A percentile compares a stretch with the other conserved stretches of the same genome.
Evolutionary conservation across 2,329 filamentous ascomycete species (phyloP).

Genomic region (Fusarium gaditjirri): DNA sequence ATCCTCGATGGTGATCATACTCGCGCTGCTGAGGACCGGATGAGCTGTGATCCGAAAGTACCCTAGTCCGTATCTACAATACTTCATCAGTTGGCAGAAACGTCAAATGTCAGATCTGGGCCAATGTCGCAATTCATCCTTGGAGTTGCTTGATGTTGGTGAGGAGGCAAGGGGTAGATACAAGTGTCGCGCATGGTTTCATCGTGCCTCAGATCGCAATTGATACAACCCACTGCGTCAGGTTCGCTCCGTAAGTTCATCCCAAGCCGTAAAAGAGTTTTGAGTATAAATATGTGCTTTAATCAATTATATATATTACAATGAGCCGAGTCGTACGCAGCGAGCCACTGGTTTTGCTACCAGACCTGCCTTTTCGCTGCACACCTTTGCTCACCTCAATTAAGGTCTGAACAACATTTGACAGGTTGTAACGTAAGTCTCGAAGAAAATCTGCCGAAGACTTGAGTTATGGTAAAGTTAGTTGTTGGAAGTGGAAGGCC

Average conservation of each 20-base stretch:
- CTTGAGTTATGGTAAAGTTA: fast-evolving
- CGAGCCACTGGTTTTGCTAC: fast-evolving
- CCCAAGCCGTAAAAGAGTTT: not conserved
- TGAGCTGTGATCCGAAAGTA: not conserved
- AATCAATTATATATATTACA: not conserved
- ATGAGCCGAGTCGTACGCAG: fast-evolving
- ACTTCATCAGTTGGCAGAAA: not conserved
- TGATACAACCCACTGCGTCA: not conserved
- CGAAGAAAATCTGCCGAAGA: fast-evolving
- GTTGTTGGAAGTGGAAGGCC: too few species aligned
- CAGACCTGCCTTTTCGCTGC: fast-evolving
- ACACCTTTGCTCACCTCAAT: not conserved
- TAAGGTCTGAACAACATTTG: fast-evolving
- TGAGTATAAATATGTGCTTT: not conserved
- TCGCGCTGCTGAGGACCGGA: not conserved
- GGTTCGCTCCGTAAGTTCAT: not conserved
- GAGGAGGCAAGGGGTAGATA: slow-evolving; percentile 18
- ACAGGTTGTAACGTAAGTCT: fast-evolving
- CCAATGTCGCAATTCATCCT: not conserved
- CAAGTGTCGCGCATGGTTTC: slow-evolving; percentile 19
- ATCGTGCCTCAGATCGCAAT: not conserved
- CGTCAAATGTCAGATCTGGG: not conserved
- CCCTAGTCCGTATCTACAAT: fast-evolving
- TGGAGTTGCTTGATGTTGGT: not conserved
- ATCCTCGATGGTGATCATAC: not conserved